Conservation (phyloP, 371 early-diverging fungal genomes). For the Zancudomyces culisetae region DNA sequence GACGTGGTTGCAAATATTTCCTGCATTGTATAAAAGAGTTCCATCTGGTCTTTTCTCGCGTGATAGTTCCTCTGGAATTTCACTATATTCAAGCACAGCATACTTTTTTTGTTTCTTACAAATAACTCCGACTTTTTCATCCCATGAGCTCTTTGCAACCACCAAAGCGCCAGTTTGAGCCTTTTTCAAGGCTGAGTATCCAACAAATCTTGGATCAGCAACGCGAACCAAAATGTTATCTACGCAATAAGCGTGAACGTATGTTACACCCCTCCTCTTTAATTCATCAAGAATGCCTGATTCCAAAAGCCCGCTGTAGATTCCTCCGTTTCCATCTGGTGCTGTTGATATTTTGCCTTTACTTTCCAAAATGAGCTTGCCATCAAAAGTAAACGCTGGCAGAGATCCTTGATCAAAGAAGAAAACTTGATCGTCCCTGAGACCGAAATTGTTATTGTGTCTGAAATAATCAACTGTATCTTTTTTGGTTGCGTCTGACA, state of each 20-base stretch:
- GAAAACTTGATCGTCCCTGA: constrained; percentile 53
- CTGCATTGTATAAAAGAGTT: constrained; percentile 65
- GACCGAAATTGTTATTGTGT: constrained; percentile 58
- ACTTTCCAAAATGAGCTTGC: constrained; percentile 72
- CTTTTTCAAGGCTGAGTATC: constrained; percentile 55
- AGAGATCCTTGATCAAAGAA: constrained; percentile 82
- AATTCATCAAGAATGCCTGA: constrained; percentile 60
- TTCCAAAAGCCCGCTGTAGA: constrained; percentile 59
- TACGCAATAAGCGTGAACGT: constrained; percentile 83
- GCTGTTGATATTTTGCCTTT: constrained; percentile 54
- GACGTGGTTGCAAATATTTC: constrained; percentile 96
- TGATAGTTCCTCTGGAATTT: constrained; percentile 60
- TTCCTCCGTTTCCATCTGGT: constrained; percentile 82
- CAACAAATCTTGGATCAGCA: constrained; percentile 83
- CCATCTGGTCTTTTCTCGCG: constrained; percentile 32
- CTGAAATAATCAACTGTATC: constrained; percentile 62
- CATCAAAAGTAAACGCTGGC: constrained; percentile 60
- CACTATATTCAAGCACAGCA: constrained; percentile 89
- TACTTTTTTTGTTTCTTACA: constrained; percentile 63
- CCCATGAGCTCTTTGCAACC: constrained; percentile 62
- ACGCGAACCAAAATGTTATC: constrained; percentile 89
- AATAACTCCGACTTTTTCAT: constrained; percentile 88
- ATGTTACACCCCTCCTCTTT: constrained; percentile 51
- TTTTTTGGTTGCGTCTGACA: constrained; percentile 70
- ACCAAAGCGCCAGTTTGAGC: constrained; percentile 90